phyloP scores from a whole-genome alignment of 164 flowering plant species.

The Euptelea pleiosperma region DNA sequence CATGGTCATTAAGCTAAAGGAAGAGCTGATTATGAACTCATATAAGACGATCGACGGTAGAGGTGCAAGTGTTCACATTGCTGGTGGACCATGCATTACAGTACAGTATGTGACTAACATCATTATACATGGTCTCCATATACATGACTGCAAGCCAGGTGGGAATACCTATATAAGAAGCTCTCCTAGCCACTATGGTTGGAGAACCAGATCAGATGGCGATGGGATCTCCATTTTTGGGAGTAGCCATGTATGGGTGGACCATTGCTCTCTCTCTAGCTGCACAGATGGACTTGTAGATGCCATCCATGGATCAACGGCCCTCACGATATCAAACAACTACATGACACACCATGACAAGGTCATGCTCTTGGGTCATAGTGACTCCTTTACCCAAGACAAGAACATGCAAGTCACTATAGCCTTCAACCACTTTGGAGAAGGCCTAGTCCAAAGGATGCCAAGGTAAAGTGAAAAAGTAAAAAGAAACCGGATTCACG shows the following conservation, averaged over 20 bases:
- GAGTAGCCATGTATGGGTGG: slow-evolving; percentile 68
- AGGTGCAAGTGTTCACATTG: slow-evolving; percentile 71
- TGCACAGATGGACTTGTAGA: slow-evolving; percentile 72
- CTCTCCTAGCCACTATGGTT: slow-evolving; percentile 58
- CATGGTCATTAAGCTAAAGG: slow-evolving; percentile 66
- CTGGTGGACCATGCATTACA: slow-evolving; percentile 83
- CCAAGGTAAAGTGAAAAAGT: slow-evolving; percentile 68
- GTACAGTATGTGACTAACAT: slow-evolving; percentile 63
- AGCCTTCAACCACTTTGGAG: slow-evolving; percentile 80
- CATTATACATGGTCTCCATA: slow-evolving; percentile 69
- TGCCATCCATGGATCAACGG: slow-evolving; percentile 70
- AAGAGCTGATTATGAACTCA: slow-evolving; percentile 71
- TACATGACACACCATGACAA: slow-evolving; percentile 72
- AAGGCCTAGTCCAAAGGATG: slow-evolving; percentile 76
- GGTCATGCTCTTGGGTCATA: slow-evolving; percentile 79
- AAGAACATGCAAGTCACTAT: slow-evolving; percentile 78
- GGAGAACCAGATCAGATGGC: slow-evolving; percentile 63
- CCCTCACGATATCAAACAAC: slow-evolving; percentile 74
- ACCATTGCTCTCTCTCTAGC: slow-evolving; percentile 61
- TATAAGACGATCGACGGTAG: slow-evolving; percentile 84
- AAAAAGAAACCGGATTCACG: too few relatives aligned
- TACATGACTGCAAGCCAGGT: slow-evolving; percentile 69
- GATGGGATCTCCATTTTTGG: slow-evolving; percentile 78
- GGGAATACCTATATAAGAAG: slow-evolving; percentile 60
- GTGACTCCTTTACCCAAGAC: slow-evolving; percentile 49